Percentiles rank a stretch among this genome's conserved stretches.
phyloP scores from a whole-genome alignment of 805 yeast species.

The Candida glaebosa region DNA sequence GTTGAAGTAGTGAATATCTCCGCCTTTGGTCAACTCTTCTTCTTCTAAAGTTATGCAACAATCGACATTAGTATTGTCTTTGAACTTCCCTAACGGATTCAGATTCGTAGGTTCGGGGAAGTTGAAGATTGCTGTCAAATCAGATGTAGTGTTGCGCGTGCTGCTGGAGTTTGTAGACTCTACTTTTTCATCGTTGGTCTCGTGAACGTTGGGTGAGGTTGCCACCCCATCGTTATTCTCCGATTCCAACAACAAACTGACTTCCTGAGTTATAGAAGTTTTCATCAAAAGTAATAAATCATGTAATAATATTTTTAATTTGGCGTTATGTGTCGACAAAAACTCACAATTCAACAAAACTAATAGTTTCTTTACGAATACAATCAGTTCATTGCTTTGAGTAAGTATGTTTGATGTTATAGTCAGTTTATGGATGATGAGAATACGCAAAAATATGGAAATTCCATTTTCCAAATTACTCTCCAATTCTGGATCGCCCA shows the following conservation, averaged over 20 bases:
- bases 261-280: conserved; percentile 25
- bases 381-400: conserved; percentile 38
- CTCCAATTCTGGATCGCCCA: conserved; percentile 3
- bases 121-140: conserved; percentile 19
- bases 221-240: conserved; percentile 5
- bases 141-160: conserved; percentile 4
- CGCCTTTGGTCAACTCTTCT: conserved; percentile 26
- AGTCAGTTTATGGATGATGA: conserved; percentile 55
- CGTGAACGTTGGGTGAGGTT: conserved; percentile 5
- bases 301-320: conserved; percentile 53
- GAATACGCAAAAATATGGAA: conserved; percentile 48
- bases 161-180: conserved; percentile 1
- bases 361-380: conserved; percentile 46
- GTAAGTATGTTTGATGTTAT: conserved; percentile 44
- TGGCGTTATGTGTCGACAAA: conserved; percentile 36
- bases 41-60: conserved; percentile 27
- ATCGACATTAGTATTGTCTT: conserved; percentile 13
- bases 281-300: conserved; percentile 58
- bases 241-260: conserved; percentile 8
- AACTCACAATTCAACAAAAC: conserved; percentile 42
- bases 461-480: conserved; percentile 27
- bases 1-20: conserved; percentile 32
- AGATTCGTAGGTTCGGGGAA: conserved; percentile 26
- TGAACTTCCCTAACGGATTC: conserved; percentile 17
- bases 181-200: background rate